phyloP scores from a whole-genome alignment of 805 yeast genomes.

The Zygosaccharomyces lentus region DNA sequence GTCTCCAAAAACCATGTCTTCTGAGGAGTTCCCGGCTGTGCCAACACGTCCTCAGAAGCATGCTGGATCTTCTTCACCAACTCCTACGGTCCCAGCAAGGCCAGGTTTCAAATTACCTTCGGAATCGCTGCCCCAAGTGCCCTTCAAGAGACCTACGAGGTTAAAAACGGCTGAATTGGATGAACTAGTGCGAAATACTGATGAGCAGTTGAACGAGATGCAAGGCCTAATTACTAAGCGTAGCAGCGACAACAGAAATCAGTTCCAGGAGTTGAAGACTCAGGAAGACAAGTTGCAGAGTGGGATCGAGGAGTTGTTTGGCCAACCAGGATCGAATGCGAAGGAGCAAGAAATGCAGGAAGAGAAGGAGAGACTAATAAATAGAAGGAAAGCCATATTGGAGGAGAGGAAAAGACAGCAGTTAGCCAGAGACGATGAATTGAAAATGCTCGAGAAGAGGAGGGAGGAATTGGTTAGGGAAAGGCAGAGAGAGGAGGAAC shows the following conservation, averaged over 20 bases:
- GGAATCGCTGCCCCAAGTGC: constrained; percentile 10
- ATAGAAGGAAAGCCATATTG: neutral
- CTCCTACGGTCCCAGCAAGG: constrained; percentile 11
- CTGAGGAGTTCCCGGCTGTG: constrained; percentile 24
- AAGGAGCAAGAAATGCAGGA: neutral
- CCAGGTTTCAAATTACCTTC: constrained; percentile 9
- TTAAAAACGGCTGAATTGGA: constrained; percentile 13
- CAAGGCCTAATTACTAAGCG: constrained; percentile 4
- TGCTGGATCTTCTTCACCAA: constrained; percentile 11
- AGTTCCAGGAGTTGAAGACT: neutral
- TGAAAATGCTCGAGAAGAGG: neutral
- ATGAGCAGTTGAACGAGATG: constrained; percentile 15
- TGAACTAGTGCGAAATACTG: constrained; percentile 13
- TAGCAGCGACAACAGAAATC: neutral
- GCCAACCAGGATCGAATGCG: constrained; percentile 1
- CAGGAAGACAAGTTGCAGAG: constrained; percentile 3
- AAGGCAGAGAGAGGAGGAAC: neutral
- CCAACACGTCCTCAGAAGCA: constrained; percentile 27
- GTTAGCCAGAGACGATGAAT: constrained; percentile 2
- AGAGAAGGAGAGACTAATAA: constrained; percentile 1
- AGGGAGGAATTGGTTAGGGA: neutral
- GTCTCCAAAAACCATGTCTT: constrained; percentile 11
- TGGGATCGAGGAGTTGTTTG: constrained; percentile 3
- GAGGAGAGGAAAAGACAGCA: neutral
- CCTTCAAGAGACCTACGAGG: constrained; percentile 10